Evolutionary conservation across 2,329 filamentous ascomycete genomes (phyloP).

Genomic region (Arthrobotrys musiformis): DNA sequence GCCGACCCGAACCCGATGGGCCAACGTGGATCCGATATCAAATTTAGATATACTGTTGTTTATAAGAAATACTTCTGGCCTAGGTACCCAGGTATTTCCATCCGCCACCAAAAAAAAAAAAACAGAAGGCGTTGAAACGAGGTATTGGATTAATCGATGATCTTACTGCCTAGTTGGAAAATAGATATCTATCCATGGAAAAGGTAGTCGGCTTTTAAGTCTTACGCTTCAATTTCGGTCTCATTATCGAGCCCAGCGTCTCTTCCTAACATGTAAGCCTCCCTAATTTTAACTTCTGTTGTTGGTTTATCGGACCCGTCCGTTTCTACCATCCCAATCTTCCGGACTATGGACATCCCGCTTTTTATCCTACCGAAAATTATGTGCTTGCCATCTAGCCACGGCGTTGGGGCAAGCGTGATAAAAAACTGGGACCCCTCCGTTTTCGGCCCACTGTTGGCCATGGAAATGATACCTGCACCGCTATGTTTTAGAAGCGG

Average conservation of each 20-base stretch:
- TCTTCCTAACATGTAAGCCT: conserved; percentile 75
- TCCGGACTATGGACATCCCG: conserved; percentile 83
- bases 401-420: conserved; percentile 91
- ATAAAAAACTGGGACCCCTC: conserved; percentile 98
- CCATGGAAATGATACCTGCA: conserved; percentile 94
- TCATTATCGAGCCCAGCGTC: conserved; percentile 62
- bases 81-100: no score
- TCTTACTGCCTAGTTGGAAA: no score
- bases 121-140: no score
- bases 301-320: conserved; percentile 81
- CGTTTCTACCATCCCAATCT: conserved; percentile 89
- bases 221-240: not conserved
- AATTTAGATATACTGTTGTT: no score
- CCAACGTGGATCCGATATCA: not conserved
- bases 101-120: no score
- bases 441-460: conserved; percentile 90
- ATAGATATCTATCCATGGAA: no score
- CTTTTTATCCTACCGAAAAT: conserved; percentile 91
- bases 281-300: conserved; percentile 83
- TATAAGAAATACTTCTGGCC: no score
- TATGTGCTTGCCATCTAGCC: conserved; percentile 96
- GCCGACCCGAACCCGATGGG: not conserved
- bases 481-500: conserved; percentile 86
- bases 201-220: no score
- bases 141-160: no score